Percentiles rank a stretch among this genome's conserved stretches.
These are phyloP conservation scores for Cerrena zonata DNA, from an alignment of 1,284 basidiomycete species.

Conservation along the genomic window DNA sequence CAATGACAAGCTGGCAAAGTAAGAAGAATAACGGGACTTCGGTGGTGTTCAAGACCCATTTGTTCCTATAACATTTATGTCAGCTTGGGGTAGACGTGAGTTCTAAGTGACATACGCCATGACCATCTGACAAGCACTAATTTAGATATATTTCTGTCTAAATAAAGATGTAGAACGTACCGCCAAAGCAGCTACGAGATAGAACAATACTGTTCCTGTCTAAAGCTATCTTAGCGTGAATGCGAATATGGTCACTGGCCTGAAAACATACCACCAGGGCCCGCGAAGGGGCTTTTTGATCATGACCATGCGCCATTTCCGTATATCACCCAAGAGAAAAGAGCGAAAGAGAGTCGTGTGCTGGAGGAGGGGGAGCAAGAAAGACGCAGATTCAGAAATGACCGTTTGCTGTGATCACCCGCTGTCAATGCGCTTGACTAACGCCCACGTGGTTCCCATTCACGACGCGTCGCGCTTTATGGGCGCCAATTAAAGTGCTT, in stretches of 20 bases:
- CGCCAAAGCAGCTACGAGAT: conserved; percentile 74
- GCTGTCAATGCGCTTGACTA: not conserved
- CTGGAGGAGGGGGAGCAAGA: not conserved
- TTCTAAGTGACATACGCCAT: conserved; percentile 52
- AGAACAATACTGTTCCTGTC: conserved; percentile 68
- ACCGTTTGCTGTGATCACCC: no score
- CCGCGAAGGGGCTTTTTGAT: conserved; percentile 3
- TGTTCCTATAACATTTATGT: conserved; percentile 47
- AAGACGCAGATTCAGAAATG: not conserved
- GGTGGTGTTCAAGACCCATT: conserved; percentile 72
- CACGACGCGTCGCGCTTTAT: not conserved
- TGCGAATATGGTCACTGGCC: not conserved
- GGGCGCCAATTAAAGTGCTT: no score
- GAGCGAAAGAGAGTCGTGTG: not conserved
- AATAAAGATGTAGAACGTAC: conserved; percentile 43
- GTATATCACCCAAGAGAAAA: not conserved
- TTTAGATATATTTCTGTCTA: conserved; percentile 1
- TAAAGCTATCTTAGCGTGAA: conserved; percentile 21
- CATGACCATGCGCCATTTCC: conserved; percentile 3
- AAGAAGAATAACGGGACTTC: conserved; percentile 78
- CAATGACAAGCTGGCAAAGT: conserved; percentile 74
- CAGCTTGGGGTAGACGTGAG: not conserved
- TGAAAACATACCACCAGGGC: conserved; percentile 5
- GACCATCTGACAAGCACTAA: conserved; percentile 48
- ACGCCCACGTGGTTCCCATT: not conserved